Base-by-base conservation (phyloP, 345 rosid genomes). In the Corymbia maculata region DNA sequence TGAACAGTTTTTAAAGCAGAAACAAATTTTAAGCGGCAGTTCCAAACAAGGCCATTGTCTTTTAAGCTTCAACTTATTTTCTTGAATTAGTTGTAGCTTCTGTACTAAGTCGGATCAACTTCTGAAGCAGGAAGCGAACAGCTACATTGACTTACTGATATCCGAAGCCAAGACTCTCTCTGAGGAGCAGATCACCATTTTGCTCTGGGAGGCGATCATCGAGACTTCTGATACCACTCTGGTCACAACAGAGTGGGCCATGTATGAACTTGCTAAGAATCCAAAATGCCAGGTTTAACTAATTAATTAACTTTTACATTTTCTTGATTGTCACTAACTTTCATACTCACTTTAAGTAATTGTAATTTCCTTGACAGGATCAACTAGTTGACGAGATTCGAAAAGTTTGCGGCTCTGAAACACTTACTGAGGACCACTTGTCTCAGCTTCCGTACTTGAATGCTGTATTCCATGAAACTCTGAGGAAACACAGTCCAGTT, bases 201-300 rank as follows among this genome's bases (percentile, higher is more conserved):
- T 98, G 91, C 64, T 96, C 28, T 96, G 99, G 98, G 99, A 98
- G 89, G 86, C 94, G 8, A 95, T 97, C 26, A 94, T 96, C 11
- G 99, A 97, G 90, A 90, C 94, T 52, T 70, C 98, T 9, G 99
- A 97, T 86, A 95, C 99, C 32, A 95, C 97, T 87, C 86, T 96
- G 93, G 97, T 96, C 47, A 89, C 97, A 86, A 90, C 98, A 44
- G 99, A 98, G 92, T 97, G 99, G 99, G 98, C 98, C 2, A 89
- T 97, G 21, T 96, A 95, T 86, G 97, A 98, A 88, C 98, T 98
- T 9, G 98, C 98, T 13, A 97, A 94, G 88, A 91, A 94, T 90
- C 94, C 92, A 42, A 88, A 26, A 47, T 90, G 90, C 4, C 99
- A 95, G 96, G 97, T 95, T 86, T 32, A 42, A 85, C 80, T 44